phyloP scores from a whole-genome alignment of 2,329 filamentous ascomycete genomes.

The Colletotrichum sp. region DNA sequence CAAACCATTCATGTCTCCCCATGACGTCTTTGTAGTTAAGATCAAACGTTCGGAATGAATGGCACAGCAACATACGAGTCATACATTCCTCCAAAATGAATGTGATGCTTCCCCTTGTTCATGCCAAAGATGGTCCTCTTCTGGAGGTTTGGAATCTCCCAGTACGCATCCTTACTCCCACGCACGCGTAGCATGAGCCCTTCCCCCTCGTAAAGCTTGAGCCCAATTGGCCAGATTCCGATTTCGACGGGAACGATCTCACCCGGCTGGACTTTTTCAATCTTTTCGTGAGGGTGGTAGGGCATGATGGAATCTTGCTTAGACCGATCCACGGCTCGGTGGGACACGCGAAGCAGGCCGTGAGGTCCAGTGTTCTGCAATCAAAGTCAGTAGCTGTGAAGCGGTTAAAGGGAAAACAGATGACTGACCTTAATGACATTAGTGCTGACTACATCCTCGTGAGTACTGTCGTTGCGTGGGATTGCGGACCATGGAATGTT shows the following conservation, averaged over 20 bases:
- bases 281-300: constrained; percentile 22
- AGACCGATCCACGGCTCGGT: constrained; percentile 22
- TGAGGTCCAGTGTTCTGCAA: constrained; percentile 21
- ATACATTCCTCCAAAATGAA: not conserved
- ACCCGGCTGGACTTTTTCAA: constrained; percentile 22
- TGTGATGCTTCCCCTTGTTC: not conserved
- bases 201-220: constrained; percentile 28
- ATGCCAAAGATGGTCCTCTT: not conserved
- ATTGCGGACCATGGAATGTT: constrained; percentile 27
- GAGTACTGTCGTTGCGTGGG: constrained; percentile 15
- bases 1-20: no score
- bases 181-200: not conserved
- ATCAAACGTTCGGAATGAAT: not conserved
- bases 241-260: constrained; percentile 27
- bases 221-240: constrained; percentile 30
- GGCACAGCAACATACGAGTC: not conserved
- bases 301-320: constrained; percentile 23
- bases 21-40: no score
- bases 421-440: not conserved
- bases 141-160: not conserved
- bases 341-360: constrained; percentile 26
- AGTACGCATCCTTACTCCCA: not conserved
- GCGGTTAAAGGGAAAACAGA: not conserved
- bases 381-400: not conserved
- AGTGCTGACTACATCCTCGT: constrained; percentile 19